Evolutionary conservation across 495 filamentous ascomycete species (phyloP).

Genomic region (Penicillium diatomitis): DNA sequence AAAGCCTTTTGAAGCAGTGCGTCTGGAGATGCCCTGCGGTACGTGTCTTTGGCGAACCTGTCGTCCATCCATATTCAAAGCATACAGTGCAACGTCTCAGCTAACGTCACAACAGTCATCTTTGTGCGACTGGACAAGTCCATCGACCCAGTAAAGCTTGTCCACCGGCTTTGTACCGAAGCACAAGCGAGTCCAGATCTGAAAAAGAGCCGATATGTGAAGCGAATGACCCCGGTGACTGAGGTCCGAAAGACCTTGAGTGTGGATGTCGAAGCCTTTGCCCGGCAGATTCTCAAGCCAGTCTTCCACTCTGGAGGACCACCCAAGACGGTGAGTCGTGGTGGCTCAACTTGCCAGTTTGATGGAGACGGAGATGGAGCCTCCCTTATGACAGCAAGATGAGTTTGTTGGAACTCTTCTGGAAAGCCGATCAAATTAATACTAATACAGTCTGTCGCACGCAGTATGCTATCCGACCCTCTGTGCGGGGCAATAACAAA

Average conservation of each 20-base stretch:
- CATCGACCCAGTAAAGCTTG: conserved; percentile 72
- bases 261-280: conserved; percentile 64
- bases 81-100: conserved; percentile 27
- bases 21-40: conserved; percentile 71
- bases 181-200: conserved; percentile 39
- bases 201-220: conserved; percentile 64
- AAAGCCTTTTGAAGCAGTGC: conserved; percentile 52
- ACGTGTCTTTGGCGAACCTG: conserved; percentile 15
- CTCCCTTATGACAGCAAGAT: too few species aligned
- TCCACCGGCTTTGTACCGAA: conserved; percentile 64
- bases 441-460: not conserved
- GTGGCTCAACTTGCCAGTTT: not conserved
- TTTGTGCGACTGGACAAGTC: conserved; percentile 46
- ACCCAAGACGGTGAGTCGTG: conserved; percentile 39
- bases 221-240: conserved; percentile 75
- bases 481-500: conserved; percentile 65
- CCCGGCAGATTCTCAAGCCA: conserved; percentile 56
- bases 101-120: conserved; percentile 26
- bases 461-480: conserved; percentile 89
- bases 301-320: conserved; percentile 56
- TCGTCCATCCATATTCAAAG: conserved; percentile 19
- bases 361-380: too few species aligned
- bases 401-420: too few species aligned
- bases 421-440: too few species aligned
- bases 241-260: conserved; percentile 69